phyloP scores from a whole-genome alignment of 2,329 filamentous ascomycete genomes.

The Botrytis fabae region DNA sequence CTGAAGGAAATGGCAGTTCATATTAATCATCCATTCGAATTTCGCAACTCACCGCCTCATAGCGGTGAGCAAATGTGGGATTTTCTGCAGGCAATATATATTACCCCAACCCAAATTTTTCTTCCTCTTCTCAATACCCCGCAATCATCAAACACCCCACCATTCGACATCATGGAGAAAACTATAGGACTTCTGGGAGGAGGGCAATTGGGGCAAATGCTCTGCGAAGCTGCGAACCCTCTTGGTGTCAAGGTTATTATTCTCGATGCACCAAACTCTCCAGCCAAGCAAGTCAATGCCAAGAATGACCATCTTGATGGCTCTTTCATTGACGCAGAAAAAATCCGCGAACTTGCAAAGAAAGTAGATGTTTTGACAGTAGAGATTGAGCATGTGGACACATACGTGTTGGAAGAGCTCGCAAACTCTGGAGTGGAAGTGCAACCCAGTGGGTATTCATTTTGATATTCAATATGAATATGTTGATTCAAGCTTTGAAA shows the following conservation, averaged over 20 bases:
- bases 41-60: not conserved
- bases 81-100: not conserved
- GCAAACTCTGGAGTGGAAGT: conserved; percentile 62
- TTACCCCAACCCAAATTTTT: conserved; percentile 14
- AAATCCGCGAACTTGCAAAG: conserved; percentile 76
- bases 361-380: conserved; percentile 81
- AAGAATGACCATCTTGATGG: conserved; percentile 75
- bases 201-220: conserved; percentile 88
- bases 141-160: conserved; percentile 15
- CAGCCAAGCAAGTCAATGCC: conserved; percentile 82
- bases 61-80: not conserved
- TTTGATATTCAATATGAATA: not conserved
- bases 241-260: conserved; percentile 82
- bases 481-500: conserved; percentile 28
- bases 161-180: conserved; percentile 33
- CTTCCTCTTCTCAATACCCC: not conserved
- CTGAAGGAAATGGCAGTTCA: too few relatives aligned
- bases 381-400: conserved; percentile 94
- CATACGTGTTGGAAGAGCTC: conserved; percentile 83
- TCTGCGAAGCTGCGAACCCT: conserved; percentile 78
- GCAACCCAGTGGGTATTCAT: conserved; percentile 32
- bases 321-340: conserved; percentile 80
- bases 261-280: conserved; percentile 71
- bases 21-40: not conserved
- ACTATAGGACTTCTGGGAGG: conserved; percentile 53